phyloP scores from a whole-genome alignment of 805 yeast genomes.

The Zygosaccharomyces pseudorouxii region DNA sequence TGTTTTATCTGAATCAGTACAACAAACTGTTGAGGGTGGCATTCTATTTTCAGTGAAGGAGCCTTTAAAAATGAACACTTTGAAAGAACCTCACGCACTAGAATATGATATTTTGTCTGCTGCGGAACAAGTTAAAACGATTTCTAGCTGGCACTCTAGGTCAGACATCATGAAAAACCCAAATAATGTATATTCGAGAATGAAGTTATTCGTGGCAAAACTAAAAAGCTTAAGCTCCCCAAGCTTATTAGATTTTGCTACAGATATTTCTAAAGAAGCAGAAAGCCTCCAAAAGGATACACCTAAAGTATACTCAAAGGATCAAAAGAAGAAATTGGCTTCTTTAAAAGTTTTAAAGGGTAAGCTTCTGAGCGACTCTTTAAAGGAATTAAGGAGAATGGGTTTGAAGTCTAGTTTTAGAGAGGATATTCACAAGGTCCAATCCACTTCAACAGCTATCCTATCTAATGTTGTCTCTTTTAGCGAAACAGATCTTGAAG shows the following conservation, averaged over 20 bases:
- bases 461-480: constrained; percentile 52
- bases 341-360: constrained; percentile 77
- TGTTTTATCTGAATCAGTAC: constrained; percentile 48
- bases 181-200: constrained; percentile 47
- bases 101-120: constrained; percentile 13
- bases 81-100: constrained; percentile 10
- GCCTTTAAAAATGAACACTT: constrained; percentile 1
- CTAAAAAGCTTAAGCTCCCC: constrained; percentile 40
- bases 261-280: constrained; percentile 51
- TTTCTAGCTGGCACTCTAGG: constrained; percentile 51
- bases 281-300: constrained; percentile 68
- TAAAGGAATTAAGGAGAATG: constrained; percentile 66
- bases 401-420: constrained; percentile 70
- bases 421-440: constrained; percentile 58
- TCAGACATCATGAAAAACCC: constrained; percentile 53
- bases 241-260: constrained; percentile 50
- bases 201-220: constrained; percentile 45
- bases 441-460: constrained; percentile 58
- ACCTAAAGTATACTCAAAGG: constrained; percentile 65
- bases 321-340: constrained; percentile 64
- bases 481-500: constrained; percentile 36
- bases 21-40: constrained; percentile 57
- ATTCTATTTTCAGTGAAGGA: constrained; percentile 18
- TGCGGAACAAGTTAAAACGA: constrained; percentile 28
- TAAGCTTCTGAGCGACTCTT: constrained; percentile 67